Base-by-base conservation (phyloP, 2,329 filamentous ascomycete genomes). In the Coleophoma cylindrospora region DNA sequence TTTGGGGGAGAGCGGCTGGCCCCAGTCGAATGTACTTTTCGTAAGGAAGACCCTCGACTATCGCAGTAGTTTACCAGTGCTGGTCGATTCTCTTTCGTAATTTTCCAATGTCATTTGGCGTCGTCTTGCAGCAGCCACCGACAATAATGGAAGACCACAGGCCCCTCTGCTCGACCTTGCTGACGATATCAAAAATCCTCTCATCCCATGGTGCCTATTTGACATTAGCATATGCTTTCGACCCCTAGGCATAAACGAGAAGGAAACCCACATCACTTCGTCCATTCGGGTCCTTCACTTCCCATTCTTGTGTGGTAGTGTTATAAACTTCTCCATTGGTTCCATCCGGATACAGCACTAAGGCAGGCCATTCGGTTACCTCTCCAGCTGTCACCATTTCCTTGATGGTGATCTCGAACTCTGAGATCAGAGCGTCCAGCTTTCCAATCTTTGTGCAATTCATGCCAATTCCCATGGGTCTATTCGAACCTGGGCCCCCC, bases 401-500 rank as follows among this genome's bases (percentile, higher is more conserved):
- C 10, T 54, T 51, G 14, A 83, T 62, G 9, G 69, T 73, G 3
- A 66, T 69, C 57, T 85, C 80, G 46, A 79, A 84, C 45, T 75
- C 69, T 15, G 64, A 66, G 15, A 89, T 66, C 14, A 86, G 66
- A 0, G 66, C 61, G 2, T 76, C 74, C 32, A 89, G 70, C 62
- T 86, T 83, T 45, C 76, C 72, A 34, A 87, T 74, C 63, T 84
- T 86, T 36, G 77, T 87, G 64, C 84, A 87, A 65, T 87, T 87
- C 60, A 87, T 76, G 2, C 84, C 84, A 21, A 88, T 73, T 0
- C 78, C 83, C 77, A 78, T 83, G 0, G 83, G 83, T 3, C 65
- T 53, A 11, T 50, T 54, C 3, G 50, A 54, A 6, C 50, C 58
- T 2, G 53, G 48, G 11, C 38, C 46, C 7, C 53, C 51, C 32